phyloP scores from a whole-genome alignment of 208 protist genomes.

The Trypanosoma scelopori region DNA sequence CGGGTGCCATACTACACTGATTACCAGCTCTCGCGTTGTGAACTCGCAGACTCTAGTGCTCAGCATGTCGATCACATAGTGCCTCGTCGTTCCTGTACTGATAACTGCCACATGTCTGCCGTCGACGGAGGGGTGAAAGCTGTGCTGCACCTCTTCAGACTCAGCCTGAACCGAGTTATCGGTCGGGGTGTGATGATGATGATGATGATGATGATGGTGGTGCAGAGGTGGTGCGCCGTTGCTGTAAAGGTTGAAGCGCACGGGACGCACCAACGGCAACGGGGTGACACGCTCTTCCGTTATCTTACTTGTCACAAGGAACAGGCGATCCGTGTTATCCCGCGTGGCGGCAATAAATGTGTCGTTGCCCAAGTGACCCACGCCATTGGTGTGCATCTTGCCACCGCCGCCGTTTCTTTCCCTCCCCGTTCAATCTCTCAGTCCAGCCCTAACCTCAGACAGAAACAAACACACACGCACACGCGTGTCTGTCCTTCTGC shows the following conservation, averaged over 20 bases:
- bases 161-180: background rate
- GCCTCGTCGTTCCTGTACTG: conserved; percentile 42
- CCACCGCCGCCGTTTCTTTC: background rate
- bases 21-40: conserved; percentile 48
- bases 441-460: background rate
- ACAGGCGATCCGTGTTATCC: conserved; percentile 40
- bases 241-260: conserved; percentile 23
- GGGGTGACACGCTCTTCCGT: conserved; percentile 35
- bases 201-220: background rate
- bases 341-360: conserved; percentile 59
- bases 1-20: conserved; percentile 71
- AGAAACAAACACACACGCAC: too few species aligned
- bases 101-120: conserved; percentile 59
- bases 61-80: conserved; percentile 66
- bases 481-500: too few species aligned
- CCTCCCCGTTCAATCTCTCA: conserved; percentile 5
- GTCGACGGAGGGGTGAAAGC: conserved; percentile 51
- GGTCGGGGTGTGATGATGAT: background rate
- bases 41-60: conserved; percentile 54
- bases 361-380: conserved; percentile 78
- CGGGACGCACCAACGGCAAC: conserved; percentile 36
- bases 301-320: conserved; percentile 68
- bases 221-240: background rate
- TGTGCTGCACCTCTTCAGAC: conserved; percentile 31
- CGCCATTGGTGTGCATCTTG: conserved; percentile 80